Conservation (phyloP, 1,284 basidiomycete species). For the Rhodotorula sp. region DNA sequence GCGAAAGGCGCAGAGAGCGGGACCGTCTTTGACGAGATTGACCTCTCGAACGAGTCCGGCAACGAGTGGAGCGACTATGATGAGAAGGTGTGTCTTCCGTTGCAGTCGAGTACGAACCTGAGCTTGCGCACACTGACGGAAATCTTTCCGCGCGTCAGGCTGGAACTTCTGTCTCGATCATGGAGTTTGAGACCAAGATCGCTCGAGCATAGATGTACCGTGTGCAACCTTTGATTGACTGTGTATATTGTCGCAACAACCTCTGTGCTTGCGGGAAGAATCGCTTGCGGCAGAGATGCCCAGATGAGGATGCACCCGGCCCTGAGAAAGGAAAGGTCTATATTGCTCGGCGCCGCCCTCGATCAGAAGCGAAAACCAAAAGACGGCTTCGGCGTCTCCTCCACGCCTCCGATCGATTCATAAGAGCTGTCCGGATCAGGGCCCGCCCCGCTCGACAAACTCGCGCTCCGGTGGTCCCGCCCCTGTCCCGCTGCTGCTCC, state of each 20-base stretch:
- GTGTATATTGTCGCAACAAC: not conserved
- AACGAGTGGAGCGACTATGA: constrained; percentile 41
- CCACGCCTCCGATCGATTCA: not conserved
- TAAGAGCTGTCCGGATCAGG: constrained; percentile 12
- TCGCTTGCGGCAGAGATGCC: too few species aligned
- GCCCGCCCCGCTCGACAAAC: not conserved
- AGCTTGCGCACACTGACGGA: not conserved
- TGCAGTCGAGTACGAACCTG: not conserved
- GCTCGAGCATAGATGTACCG: constrained; percentile 14
- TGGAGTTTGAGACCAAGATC: constrained; percentile 25
- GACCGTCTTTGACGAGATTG: constrained; percentile 36
- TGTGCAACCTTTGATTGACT: not conserved
- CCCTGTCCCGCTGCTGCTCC: not conserved
- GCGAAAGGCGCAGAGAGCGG: constrained; percentile 30
- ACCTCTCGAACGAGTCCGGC: constrained; percentile 31
- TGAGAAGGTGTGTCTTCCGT: constrained; percentile 28
- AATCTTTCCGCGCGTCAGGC: not conserved
- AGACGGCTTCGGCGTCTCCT: constrained; percentile 4
- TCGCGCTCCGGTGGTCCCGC: not conserved
- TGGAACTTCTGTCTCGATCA: constrained; percentile 18
- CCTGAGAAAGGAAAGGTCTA: not conserved
- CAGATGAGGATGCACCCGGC: too few species aligned
- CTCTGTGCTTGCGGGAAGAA: not conserved
- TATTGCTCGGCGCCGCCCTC: not conserved
- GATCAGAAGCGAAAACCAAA: not conserved